Conservation (phyloP, 768 basidiomycete species). For the Russula sp. region DNA sequence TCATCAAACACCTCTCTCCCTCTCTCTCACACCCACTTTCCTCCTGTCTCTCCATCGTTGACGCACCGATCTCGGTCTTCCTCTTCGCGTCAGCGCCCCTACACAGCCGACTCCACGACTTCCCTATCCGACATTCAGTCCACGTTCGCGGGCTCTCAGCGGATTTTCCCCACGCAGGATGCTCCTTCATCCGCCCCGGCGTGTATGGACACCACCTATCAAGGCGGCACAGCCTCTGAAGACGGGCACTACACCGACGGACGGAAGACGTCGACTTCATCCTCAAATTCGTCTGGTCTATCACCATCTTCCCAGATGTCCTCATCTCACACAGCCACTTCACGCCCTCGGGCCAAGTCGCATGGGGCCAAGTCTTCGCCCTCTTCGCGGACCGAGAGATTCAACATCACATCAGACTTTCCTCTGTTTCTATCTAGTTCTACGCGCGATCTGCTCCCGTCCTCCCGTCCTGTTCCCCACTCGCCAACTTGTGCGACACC, state of each 20-base stretch:
- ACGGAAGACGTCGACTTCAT: not conserved
- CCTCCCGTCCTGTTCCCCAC: slow-evolving; percentile 17
- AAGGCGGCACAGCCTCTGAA: not conserved
- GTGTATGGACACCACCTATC: not conserved
- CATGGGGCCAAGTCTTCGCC: not conserved
- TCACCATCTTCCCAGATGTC: not conserved
- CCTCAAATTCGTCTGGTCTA: not conserved
- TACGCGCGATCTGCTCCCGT: slow-evolving; percentile 16
- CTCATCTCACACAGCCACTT: not conserved
- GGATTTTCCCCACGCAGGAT: too few relatives aligned
- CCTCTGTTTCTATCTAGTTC: slow-evolving; percentile 22
- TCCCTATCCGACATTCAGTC: slow-evolving; percentile 8
- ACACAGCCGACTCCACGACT: not conserved
- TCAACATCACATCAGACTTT: slow-evolving; percentile 23
- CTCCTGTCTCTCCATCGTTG: slow-evolving; percentile 16
- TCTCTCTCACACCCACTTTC: slow-evolving; percentile 24
- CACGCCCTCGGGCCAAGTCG: not conserved
- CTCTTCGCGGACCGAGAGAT: not conserved
- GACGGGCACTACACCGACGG: not conserved
- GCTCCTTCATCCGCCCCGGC: slow-evolving; percentile 14
- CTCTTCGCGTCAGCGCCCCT: not conserved
- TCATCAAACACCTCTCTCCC: slow-evolving; percentile 32
- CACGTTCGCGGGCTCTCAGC: not conserved
- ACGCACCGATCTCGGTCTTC: slow-evolving; percentile 1
- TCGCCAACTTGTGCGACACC: slow-evolving; percentile 17